Conservation (phyloP, 495 filamentous ascomycete species). For the Xylona heveae region DNA sequence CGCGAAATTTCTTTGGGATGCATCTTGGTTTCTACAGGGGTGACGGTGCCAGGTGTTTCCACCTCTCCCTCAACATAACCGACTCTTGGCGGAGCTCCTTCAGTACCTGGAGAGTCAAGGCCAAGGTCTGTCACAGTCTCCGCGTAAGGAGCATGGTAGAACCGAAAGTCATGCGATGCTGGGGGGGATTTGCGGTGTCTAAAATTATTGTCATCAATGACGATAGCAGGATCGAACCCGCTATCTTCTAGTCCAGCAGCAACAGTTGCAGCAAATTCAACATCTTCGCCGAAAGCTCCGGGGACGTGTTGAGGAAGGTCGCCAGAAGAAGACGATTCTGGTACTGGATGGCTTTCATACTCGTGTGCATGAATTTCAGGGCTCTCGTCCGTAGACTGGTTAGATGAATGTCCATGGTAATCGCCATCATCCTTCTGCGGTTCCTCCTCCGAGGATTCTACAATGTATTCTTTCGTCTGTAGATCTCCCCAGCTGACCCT, state of each 20-base stretch:
- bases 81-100: slow-evolving; percentile 5
- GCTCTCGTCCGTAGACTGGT: too few relatives aligned
- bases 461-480: not conserved
- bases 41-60: not conserved
- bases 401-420: slow-evolving; percentile 7
- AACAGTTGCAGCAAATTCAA: slow-evolving; percentile 47
- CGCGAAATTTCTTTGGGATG: not conserved
- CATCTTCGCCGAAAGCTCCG: slow-evolving; percentile 32
- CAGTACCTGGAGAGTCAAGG: slow-evolving; percentile 1
- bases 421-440: slow-evolving; percentile 16
- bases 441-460: slow-evolving; percentile 18
- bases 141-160: slow-evolving; percentile 23
- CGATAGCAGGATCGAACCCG: slow-evolving; percentile 51
- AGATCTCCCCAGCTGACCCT: not conserved
- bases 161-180: slow-evolving; percentile 25
- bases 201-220: slow-evolving; percentile 41
- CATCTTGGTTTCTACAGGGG: not conserved
- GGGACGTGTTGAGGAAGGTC: slow-evolving; percentile 14
- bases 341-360: too few relatives aligned
- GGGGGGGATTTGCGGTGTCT: slow-evolving; percentile 42
- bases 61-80: slow-evolving; percentile 15
- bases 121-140: slow-evolving; percentile 21
- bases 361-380: slow-evolving; percentile 8
- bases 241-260: slow-evolving; percentile 44
- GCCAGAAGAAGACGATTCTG: slow-evolving; percentile 2